A percentile compares a stretch with the other conserved stretches of the same genome.
Conservation (phyloP, 2,329 filamentous ascomycete genomes). For the Penicillium sp. region DNA sequence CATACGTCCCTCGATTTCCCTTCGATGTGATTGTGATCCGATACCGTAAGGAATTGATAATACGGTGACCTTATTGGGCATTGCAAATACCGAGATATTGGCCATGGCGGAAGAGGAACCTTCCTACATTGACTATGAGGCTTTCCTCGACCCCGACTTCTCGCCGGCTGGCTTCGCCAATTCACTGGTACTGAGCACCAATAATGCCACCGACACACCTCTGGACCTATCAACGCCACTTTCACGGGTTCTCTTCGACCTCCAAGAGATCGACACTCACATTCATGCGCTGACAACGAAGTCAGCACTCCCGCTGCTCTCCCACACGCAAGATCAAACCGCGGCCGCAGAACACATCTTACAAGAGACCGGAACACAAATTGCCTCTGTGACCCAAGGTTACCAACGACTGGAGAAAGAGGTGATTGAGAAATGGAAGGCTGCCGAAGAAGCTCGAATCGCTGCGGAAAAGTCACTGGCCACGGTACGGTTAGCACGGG, state of each 20-base stretch:
- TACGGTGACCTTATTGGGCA: background rate
- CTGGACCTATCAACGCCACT: slow-evolving; percentile 93
- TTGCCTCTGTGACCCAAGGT: slow-evolving; percentile 75
- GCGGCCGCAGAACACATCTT: slow-evolving; percentile 71
- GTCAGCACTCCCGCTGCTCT: slow-evolving; percentile 75
- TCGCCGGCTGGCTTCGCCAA: slow-evolving; percentile 82
- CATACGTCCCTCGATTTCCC: background rate
- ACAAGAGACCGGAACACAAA: slow-evolving; percentile 73
- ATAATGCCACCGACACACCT: slow-evolving; percentile 84
- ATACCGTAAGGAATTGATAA: background rate
- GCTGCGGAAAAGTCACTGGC: slow-evolving; percentile 78
- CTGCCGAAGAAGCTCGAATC: slow-evolving; percentile 76
- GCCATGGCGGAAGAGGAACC: slow-evolving; percentile 46
- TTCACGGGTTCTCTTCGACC: slow-evolving; percentile 90
- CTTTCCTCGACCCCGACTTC: slow-evolving; percentile 81
- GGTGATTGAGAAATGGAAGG: slow-evolving; percentile 79
- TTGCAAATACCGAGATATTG: background rate
- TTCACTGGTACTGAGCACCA: slow-evolving; percentile 80
- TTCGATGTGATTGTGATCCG: background rate
- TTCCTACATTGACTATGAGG: slow-evolving; percentile 94
- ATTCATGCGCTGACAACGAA: slow-evolving; percentile 87
- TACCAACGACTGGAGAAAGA: slow-evolving; percentile 84
- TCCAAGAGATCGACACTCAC: slow-evolving; percentile 94
- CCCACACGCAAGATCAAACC: slow-evolving; percentile 72
- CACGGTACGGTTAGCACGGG: slow-evolving; percentile 72